Conservation (phyloP, 2,329 filamentous ascomycete species). For the Magnaporthiopsis poae region DNA sequence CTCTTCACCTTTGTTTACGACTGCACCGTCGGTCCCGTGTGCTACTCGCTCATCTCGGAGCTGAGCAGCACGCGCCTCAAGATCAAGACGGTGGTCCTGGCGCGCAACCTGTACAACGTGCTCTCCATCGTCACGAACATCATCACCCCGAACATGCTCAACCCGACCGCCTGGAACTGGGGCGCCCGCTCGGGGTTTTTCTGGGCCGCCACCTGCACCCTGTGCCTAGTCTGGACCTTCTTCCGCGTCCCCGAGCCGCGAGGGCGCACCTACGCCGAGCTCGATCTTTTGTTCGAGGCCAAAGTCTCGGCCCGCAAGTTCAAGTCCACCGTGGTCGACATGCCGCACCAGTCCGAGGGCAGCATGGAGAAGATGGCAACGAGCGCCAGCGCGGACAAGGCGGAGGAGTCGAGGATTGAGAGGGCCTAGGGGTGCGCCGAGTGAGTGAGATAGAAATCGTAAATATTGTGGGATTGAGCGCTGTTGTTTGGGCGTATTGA, state of each 20-base stretch:
- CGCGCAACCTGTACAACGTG: constrained; percentile 34
- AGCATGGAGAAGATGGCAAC: neutral
- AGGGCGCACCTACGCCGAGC: constrained; percentile 11
- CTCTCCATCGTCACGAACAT: constrained; percentile 31
- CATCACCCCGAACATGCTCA: constrained; percentile 28
- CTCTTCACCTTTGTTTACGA: constrained; percentile 7
- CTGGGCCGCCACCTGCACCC: constrained; percentile 31
- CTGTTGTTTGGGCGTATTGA: no score
- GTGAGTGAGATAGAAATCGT: no score
- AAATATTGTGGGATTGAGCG: neutral
- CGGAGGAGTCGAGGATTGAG: neutral
- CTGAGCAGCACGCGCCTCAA: constrained; percentile 36
- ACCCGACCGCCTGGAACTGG: constrained; percentile 24
- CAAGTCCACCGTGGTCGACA: neutral
- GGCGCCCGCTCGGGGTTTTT: constrained; percentile 34
- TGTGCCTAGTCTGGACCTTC: constrained; percentile 38
- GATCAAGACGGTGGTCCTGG: constrained; percentile 35
- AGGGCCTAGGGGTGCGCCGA: neutral
- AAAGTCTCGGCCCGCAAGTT: constrained; percentile 16
- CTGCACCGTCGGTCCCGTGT: constrained; percentile 31
- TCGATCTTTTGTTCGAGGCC: constrained; percentile 18
- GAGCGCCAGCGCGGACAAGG: neutral
- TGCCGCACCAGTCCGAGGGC: neutral
- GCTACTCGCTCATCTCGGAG: constrained; percentile 38
- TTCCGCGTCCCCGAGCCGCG: constrained; percentile 39